phyloP scores from a whole-genome alignment of 2,329 filamentous ascomycete species.

The Fusarium transvaalense region DNA sequence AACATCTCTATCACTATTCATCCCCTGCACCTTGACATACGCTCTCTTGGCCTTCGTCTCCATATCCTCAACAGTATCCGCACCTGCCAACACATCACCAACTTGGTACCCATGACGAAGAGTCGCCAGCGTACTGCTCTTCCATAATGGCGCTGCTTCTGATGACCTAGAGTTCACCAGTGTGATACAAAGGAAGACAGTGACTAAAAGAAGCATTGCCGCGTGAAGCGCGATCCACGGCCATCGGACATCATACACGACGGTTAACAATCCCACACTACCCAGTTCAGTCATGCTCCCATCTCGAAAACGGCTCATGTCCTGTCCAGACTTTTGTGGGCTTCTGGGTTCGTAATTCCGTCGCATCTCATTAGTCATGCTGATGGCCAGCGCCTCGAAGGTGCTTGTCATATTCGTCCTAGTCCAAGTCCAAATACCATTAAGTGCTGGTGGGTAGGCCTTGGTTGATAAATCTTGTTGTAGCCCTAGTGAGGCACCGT shows the following conservation, averaged over 20 bases:
- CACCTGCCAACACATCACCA: neutral
- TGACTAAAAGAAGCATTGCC: neutral
- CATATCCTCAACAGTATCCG: conserved; percentile 17
- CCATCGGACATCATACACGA: conserved; percentile 17
- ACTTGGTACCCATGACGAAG: conserved; percentile 13
- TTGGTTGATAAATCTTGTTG: neutral
- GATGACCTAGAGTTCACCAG: neutral
- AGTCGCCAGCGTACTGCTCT: conserved; percentile 14
- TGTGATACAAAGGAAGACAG: conserved; percentile 11
- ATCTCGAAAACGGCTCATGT: conserved; percentile 5
- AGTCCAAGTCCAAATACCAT: conserved; percentile 15
- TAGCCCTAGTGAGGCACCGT: neutral
- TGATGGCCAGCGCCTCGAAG: conserved; percentile 14
- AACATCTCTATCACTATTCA: neutral
- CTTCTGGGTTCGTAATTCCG: neutral
- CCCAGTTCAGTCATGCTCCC: conserved; percentile 6
- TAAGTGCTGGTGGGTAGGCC: neutral
- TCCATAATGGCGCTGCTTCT: neutral
- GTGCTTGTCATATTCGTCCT: conserved; percentile 13
- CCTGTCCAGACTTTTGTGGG: neutral
- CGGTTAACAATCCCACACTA: conserved; percentile 1
- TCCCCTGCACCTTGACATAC: neutral
- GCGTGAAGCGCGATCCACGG: conserved; percentile 14
- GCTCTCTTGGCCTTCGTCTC: conserved; percentile 5
- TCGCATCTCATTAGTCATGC: conserved; percentile 28